Conservation (phyloP, 2,329 filamentous ascomycete species). For the Ascochyta lentis region DNA sequence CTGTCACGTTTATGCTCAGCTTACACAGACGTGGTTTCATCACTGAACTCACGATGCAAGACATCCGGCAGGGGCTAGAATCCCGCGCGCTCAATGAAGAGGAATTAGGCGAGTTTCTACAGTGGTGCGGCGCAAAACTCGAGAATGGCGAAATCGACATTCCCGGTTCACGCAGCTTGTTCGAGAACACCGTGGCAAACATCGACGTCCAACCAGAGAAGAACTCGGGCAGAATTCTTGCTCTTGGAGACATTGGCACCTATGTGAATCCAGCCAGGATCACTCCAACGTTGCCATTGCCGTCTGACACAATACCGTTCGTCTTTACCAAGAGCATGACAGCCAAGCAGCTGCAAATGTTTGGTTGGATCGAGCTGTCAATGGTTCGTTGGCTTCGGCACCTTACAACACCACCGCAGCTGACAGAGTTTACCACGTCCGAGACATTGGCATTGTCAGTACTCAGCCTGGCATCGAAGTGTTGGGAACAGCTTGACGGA, state of each 20-base stretch:
- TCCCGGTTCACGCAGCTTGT: slow-evolving; percentile 69
- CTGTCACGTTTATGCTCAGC: slow-evolving; percentile 76
- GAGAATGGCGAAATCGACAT: slow-evolving; percentile 74
- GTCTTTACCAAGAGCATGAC: slow-evolving; percentile 77
- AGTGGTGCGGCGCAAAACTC: slow-evolving; percentile 80
- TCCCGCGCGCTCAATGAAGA: slow-evolving; percentile 78
- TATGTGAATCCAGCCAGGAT: slow-evolving; percentile 82
- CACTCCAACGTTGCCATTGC: slow-evolving; percentile 79
- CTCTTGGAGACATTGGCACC: slow-evolving; percentile 75
- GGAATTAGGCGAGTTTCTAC: slow-evolving; percentile 82
- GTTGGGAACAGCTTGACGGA: slow-evolving; percentile 81
- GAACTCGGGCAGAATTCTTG: slow-evolving; percentile 72
- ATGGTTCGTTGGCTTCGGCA: slow-evolving; percentile 86
- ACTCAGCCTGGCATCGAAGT: slow-evolving; percentile 81
- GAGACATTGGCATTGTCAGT: slow-evolving; percentile 78
- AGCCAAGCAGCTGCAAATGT: slow-evolving; percentile 72
- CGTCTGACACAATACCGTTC: slow-evolving; percentile 82
- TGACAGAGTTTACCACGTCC: slow-evolving; percentile 70
- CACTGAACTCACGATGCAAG: slow-evolving; percentile 83
- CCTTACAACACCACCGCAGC: slow-evolving; percentile 66
- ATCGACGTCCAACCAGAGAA: slow-evolving; percentile 59
- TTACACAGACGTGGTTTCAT: slow-evolving; percentile 85
- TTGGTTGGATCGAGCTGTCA: slow-evolving; percentile 87
- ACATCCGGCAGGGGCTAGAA: slow-evolving; percentile 84
- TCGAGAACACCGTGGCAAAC: slow-evolving; percentile 81